A percentile compares a stretch with the other conserved stretches of the same genome.
Conservation (phyloP, 495 filamentous ascomycete species). For the Schizothecium vesticola region DNA sequence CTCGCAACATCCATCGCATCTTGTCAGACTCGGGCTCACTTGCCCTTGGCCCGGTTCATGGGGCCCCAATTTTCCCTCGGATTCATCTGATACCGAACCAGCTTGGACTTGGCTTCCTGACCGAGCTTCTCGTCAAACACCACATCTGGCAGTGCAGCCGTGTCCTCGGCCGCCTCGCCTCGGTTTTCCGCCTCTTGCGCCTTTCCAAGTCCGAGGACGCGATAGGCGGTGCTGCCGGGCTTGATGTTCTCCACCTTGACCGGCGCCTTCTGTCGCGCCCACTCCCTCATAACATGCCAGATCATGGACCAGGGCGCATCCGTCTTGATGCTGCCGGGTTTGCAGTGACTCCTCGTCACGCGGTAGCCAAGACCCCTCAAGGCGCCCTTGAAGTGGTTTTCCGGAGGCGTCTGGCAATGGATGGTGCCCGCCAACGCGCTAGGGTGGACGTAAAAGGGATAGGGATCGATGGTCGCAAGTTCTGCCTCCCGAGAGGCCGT, state of each 20-base stretch:
- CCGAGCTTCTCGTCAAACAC: conserved; percentile 81
- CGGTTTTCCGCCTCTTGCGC: conserved; percentile 11
- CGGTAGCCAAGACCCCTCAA: conserved; percentile 73
- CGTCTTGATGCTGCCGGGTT: conserved; percentile 82
- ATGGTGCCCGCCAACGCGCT: conserved; percentile 63
- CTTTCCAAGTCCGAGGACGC: conserved; percentile 44
- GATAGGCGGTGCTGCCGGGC: conserved; percentile 61
- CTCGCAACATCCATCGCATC: not conserved
- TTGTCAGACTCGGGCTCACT: conserved; percentile 10
- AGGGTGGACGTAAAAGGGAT: conserved; percentile 86
- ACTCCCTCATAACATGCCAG: conserved; percentile 93
- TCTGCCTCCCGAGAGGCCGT: conserved; percentile 40
- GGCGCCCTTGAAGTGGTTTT: conserved; percentile 71
- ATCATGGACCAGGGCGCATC: conserved; percentile 82
- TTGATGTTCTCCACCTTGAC: conserved; percentile 65
- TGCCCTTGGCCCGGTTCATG: conserved; percentile 65
- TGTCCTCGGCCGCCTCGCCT: conserved; percentile 12
- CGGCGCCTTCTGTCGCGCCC: conserved; percentile 70
- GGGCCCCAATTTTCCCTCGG: conserved; percentile 92
- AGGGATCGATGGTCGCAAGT: conserved; percentile 54
- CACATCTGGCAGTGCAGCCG: conserved; percentile 41
- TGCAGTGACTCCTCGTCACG: conserved; percentile 77
- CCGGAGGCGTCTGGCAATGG: conserved; percentile 68
- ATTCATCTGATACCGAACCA: conserved; percentile 82
- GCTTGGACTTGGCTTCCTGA: conserved; percentile 54